A percentile compares a stretch with the other conserved stretches of the same genome.
Evolutionary conservation across 106 monocot species (phyloP).

Genomic region (Dendrobium officinale): DNA sequence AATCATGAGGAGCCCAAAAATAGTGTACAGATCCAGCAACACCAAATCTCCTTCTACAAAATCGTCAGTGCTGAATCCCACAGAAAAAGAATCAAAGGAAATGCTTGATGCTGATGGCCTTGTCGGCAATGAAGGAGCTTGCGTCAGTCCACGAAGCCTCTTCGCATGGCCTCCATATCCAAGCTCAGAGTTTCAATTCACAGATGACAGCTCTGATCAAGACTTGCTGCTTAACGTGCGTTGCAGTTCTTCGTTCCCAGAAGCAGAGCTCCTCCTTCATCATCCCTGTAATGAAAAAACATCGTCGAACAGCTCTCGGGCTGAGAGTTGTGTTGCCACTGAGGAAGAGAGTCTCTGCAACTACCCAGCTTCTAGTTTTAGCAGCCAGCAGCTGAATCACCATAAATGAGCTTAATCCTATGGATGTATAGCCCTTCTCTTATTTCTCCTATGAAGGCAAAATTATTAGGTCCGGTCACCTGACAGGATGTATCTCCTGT

Average conservation of each 20-base stretch:
- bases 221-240: constrained; percentile 58
- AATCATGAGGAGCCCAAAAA: constrained; percentile 26
- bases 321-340: constrained; percentile 20
- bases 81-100: constrained; percentile 9
- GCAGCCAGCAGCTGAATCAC: constrained; percentile 18
- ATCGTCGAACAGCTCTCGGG: constrained; percentile 12
- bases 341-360: constrained; percentile 29
- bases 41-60: constrained; percentile 2
- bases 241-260: constrained; percentile 46
- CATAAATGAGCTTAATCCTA: neutral
- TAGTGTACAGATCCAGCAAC: constrained; percentile 3
- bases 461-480: too few species aligned
- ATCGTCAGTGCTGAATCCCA: constrained; percentile 1
- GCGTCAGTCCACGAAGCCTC: constrained; percentile 31
- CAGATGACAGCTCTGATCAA: constrained; percentile 45
- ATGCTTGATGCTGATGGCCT: constrained; percentile 14
- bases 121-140: constrained; percentile 26
- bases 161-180: constrained; percentile 32
- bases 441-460: neutral
- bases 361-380: constrained; percentile 22
- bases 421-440: neutral
- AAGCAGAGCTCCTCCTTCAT: constrained; percentile 56
- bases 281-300: constrained; percentile 30
- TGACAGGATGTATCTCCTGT: too few species aligned
- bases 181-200: constrained; percentile 13